These are phyloP conservation scores for Liquidambar formosana DNA, from an alignment of 164 flowering plant species.

Conservation along the genomic window DNA sequence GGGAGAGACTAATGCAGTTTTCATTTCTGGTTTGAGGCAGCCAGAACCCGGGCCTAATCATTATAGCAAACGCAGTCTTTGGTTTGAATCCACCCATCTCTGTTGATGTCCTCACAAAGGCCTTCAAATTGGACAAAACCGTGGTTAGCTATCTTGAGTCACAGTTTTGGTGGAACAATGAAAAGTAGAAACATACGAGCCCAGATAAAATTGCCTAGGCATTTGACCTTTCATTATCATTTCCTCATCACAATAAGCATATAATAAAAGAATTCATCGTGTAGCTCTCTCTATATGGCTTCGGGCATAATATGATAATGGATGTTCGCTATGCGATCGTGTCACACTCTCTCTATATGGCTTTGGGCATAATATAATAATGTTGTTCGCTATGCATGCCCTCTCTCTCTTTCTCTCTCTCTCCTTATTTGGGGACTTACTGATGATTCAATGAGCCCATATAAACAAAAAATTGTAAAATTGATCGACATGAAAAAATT, in stretches of 20 bases:
- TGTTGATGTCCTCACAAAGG: neutral
- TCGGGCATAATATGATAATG: neutral
- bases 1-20: neutral
- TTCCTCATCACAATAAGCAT: neutral
- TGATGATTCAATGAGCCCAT: neutral
- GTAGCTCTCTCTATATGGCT: neutral
- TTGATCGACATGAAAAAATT: too few relatives aligned
- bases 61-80: neutral
- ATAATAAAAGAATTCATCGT: neutral
- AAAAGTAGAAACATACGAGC: too few relatives aligned
- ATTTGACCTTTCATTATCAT: neutral
- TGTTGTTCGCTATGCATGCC: neutral
- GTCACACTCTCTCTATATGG: too few relatives aligned
- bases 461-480: too few relatives aligned
- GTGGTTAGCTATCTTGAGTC: neutral
- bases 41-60: neutral
- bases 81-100: slow-evolving; percentile 2
- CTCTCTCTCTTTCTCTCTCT: slow-evolving; percentile 5
- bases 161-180: too few relatives aligned
- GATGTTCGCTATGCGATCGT: neutral
- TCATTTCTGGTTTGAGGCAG: neutral
- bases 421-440: too few relatives aligned
- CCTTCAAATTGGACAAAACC: neutral
- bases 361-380: neutral
- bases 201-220: too few relatives aligned